phyloP scores from a whole-genome alignment of 805 yeast species.

The Saccharomycopsis vini region DNA sequence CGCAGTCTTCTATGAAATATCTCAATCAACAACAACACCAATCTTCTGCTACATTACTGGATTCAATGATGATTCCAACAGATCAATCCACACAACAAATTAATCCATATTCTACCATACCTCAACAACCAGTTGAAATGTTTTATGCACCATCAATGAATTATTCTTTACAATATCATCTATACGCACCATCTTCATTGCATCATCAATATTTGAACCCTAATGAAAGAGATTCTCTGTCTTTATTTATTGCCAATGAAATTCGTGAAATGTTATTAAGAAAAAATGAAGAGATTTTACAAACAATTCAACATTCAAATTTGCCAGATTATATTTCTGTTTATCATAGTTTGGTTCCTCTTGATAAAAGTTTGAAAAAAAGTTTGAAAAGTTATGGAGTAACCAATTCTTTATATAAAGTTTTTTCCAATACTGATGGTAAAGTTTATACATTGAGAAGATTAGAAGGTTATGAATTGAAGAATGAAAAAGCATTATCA shows the following conservation, averaged over 20 bases:
- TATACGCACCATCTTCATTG: constrained; percentile 75
- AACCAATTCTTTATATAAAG: constrained; percentile 64
- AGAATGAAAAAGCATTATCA: constrained; percentile 51
- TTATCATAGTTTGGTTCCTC: constrained; percentile 79
- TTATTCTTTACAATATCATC: constrained; percentile 64
- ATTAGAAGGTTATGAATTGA: constrained; percentile 48
- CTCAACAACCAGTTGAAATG: constrained; percentile 24
- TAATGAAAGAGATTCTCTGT: constrained; percentile 61
- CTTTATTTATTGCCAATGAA: constrained; percentile 63
- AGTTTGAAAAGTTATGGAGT: constrained; percentile 36
- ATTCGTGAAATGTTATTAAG: constrained; percentile 62
- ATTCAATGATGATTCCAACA: neutral
- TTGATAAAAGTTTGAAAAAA: constrained; percentile 41
- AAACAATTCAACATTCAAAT: constrained; percentile 47
- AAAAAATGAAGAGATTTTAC: constrained; percentile 75
- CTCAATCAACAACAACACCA: neutral
- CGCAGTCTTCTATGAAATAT: neutral
- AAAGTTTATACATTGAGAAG: constrained; percentile 67
- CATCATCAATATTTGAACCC: constrained; percentile 51
- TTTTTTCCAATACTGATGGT: constrained; percentile 71
- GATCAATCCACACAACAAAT: too few species aligned
- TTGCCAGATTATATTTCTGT: constrained; percentile 72
- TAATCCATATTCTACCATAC: constrained; percentile 11
- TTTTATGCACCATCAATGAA: constrained; percentile 13
- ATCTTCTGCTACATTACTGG: neutral